phyloP scores from a whole-genome alignment of 1,284 basidiomycete species.

The Caloboletus firmus region DNA sequence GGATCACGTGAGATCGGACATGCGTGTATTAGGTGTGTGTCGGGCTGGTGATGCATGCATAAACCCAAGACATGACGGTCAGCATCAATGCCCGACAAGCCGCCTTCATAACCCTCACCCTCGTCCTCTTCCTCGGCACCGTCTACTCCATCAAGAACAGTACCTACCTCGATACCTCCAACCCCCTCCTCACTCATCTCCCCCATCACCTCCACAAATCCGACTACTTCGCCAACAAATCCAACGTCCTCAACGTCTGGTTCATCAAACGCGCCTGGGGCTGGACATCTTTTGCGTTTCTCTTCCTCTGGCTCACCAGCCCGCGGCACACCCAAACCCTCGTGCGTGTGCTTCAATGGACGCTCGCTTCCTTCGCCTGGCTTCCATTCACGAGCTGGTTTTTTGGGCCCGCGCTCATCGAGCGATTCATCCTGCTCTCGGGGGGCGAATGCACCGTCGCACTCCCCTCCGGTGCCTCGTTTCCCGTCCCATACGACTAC shows the following conservation, averaged over 20 bases:
- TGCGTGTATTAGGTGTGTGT: too few species aligned
- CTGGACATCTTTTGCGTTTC: slow-evolving; percentile 79
- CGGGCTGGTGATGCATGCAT: too few species aligned
- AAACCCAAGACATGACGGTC: slow-evolving; percentile 21
- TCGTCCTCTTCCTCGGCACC: slow-evolving; percentile 51
- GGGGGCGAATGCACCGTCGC: slow-evolving; percentile 81
- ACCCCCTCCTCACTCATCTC: slow-evolving; percentile 64
- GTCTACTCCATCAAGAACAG: slow-evolving; percentile 51
- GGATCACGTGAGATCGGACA: too few species aligned
- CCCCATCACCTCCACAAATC: slow-evolving; percentile 66
- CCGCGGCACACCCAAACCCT: slow-evolving; percentile 45
- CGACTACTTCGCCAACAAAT: slow-evolving; percentile 80
- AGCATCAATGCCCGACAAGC: slow-evolving; percentile 25
- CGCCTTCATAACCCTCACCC: slow-evolving; percentile 32
- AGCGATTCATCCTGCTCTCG: slow-evolving; percentile 71
- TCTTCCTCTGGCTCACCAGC: slow-evolving; percentile 57
- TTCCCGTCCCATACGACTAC: slow-evolving; percentile 57
- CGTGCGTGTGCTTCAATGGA: slow-evolving; percentile 55
- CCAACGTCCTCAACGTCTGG: slow-evolving; percentile 78
- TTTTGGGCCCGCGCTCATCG: slow-evolving; percentile 84
- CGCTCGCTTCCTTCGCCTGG: slow-evolving; percentile 71
- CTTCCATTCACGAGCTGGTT: slow-evolving; percentile 84
- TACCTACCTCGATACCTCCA: slow-evolving; percentile 67
- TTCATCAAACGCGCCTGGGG: slow-evolving; percentile 94
- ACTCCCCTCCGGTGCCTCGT: slow-evolving; percentile 55